Evolutionary conservation across 106 monocot genomes (phyloP), one percentile per base, ranked within the genome.

Genomic region (Allium cepa): DNA sequence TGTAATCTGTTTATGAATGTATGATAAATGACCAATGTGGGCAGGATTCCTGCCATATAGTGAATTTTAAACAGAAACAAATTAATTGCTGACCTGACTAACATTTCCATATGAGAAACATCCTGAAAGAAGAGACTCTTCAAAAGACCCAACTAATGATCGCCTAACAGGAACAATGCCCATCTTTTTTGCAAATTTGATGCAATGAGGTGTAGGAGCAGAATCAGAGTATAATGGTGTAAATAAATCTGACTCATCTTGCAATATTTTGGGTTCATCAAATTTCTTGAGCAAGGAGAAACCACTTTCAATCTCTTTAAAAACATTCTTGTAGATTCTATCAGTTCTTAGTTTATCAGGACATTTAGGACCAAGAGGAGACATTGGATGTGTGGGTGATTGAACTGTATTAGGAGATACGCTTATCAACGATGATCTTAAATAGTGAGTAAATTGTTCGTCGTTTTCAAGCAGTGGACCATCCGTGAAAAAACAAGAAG

Each of bases 61-160:
- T 26, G 10, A 73, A 76, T 60, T 57, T 26, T 45, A 80, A 70
- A 49, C 11, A 58, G 52, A 69, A 56, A 45, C 16, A 11, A 49
- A 18, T 22, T 9, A 49, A 18, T 57, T 36, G 2, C 68, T 26
- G 46, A 90, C 92, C 88, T 92, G 88, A 71, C 80, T 71, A 50
- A 79, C 79, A 77, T 90, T 87, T 45, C 81, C 79, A 70, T 78
- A 89, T 1, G 75, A 84, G 65, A 92, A 75, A 17, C 92, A 80
- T 28, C 97, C 92, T 50, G 97, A 92, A 66, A 97, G 76, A 55
- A 97, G 97, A 45, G 92, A 97, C 77, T 97, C 97, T 73, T 97
- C 97, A 81, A 97, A 97, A 57, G 97, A 97, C 64, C 97, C 97
- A 77, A 97, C 76, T 49, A 97, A 69, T 17, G 97, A 97, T 68